Base-by-base conservation (phyloP, 2,329 filamentous ascomycete genomes). In the Penicillium aurantiogriseum region DNA sequence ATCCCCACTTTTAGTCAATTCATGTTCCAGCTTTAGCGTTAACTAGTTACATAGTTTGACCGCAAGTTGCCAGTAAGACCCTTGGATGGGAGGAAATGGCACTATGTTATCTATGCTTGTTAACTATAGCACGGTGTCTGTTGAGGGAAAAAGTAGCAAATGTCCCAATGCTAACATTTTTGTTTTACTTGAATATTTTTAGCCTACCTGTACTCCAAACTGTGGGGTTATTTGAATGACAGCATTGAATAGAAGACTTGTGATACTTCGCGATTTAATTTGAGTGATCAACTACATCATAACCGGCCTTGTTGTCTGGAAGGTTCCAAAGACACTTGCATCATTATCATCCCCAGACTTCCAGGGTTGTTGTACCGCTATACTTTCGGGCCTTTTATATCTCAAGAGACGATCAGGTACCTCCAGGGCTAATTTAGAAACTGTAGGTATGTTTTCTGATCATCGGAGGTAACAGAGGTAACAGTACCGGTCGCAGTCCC, bases 241-340 rank as follows among this genome's bases (percentile, higher is more conserved):
- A 25, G 11, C 31, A 33, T 33, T 13, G 11, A 13, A 5, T 35
- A 23, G 19, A 43, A 51, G 15, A 33, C 19, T 44, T 44, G 21
- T 38, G 31, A 29, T 35, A 47, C 51, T 27, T 36, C 2, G 11
- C 11, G 11, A 33, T 0, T 33, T 13, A 33, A 33, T 33, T 33
- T 44, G 21, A 33, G 35, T 25, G 51, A 33, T 49, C 27, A 42
- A 23, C 44, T 49, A 52, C 50, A 54, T 54, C 51, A 54, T 54
- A 48, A n/a, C 29, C 15, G 21, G 33, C 3, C 11, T 13, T n/a
- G 31, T n/a, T 42, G 44, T 54, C 52, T 54, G 17, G 52, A 54
- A 54, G 52, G 21, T 54, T 54, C 52, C 27, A 54, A 54, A 23
- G 19, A 25, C 7, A 36, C 31, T 49, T 31, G 27, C 36, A 40